Percentiles rank a stretch among this genome's conserved stretches.
phyloP scores from a whole-genome alignment of 805 yeast genomes.

The Ogataea ramenticola region DNA sequence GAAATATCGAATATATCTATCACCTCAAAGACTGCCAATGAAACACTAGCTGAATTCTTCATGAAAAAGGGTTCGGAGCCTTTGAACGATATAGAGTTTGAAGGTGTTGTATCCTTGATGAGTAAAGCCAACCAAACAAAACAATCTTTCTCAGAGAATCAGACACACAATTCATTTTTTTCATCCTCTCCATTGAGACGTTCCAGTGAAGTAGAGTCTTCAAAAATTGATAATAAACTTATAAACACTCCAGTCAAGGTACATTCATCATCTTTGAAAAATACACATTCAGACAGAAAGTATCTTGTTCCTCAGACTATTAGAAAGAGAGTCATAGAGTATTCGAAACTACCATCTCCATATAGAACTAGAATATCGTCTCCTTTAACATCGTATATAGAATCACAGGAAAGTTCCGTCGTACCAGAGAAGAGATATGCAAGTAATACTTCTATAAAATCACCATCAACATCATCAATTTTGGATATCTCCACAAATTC shows the following conservation, averaged over 20 bases:
- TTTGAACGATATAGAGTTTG: constrained; percentile 65
- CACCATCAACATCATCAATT: too few relatives aligned
- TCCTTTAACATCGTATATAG: constrained; percentile 19
- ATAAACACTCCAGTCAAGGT: not conserved
- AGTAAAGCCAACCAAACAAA: constrained; percentile 27
- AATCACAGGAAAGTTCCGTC: constrained; percentile 7
- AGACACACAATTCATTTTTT: not conserved
- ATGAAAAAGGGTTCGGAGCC: constrained; percentile 70
- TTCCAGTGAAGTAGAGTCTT: not conserved
- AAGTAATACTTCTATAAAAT: too few relatives aligned
- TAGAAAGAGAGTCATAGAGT: constrained; percentile 21
- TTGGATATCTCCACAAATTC: too few relatives aligned
- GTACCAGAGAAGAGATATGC: constrained; percentile 2
- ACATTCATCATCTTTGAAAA: not conserved
- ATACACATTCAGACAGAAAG: constrained; percentile 1
- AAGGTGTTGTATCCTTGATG: constrained; percentile 66
- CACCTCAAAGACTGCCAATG: constrained; percentile 38
- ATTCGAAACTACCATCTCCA: constrained; percentile 21
- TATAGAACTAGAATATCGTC: constrained; percentile 19
- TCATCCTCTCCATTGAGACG: not conserved
- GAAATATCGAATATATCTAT: constrained; percentile 14
- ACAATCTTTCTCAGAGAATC: not conserved
- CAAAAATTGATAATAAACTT: not conserved
- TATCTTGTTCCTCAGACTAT: constrained; percentile 11
- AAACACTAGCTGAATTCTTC: constrained; percentile 61